Evolutionary conservation across 2,329 filamentous ascomycete genomes (phyloP), one percentile per base, ranked within the genome.

Genomic region (Xylariales sp.): DNA sequence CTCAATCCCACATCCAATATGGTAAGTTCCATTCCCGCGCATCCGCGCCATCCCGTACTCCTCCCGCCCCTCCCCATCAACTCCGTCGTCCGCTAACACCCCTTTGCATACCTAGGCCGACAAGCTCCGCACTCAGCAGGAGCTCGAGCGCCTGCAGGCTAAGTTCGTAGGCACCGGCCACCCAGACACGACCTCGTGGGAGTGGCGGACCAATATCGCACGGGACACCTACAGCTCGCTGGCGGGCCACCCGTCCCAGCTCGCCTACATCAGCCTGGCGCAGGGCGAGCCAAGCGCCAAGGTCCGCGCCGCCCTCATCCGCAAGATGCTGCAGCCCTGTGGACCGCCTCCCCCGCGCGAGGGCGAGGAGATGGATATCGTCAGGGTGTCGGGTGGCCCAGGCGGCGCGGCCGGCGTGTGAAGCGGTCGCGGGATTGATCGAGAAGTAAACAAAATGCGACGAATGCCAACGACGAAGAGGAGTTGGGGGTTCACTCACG

Each of bases 81-180:
- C n/a, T n/a, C n/a, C n/a, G n/a, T n/a, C n/a, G n/a, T n/a, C n/a
- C n/a, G n/a, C n/a, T n/a, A n/a, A n/a, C n/a, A n/a, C n/a, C n/a
- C n/a, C n/a, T n/a, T n/a, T n/a, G n/a, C n/a, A n/a, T n/a, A 2
- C 21, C 30, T 27, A 83, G 93, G 93, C 93, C 65, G 93, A 98
- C 71, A 98, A 98, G 69, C 85, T 98, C 49, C 90, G 93, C 60
- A 93, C 88, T 8, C 88, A 95, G 54, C 93, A 98, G 66, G 93
- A 98, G 64, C 90, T 98, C 59, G 93, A 98, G 67, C 84, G 89
- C 48, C 85, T 97, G 14, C 93, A 98, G 67, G 84, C 90, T 56
- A 94, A 94, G 56, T 96, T 93, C 70, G 76, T 98, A 55, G 93
- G 93, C 51, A 97, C 93, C 4, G 93, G 93, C 17, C 90, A 96